Conservation (phyloP, 768 basidiomycete genomes). For the Tylopilus balloui region DNA sequence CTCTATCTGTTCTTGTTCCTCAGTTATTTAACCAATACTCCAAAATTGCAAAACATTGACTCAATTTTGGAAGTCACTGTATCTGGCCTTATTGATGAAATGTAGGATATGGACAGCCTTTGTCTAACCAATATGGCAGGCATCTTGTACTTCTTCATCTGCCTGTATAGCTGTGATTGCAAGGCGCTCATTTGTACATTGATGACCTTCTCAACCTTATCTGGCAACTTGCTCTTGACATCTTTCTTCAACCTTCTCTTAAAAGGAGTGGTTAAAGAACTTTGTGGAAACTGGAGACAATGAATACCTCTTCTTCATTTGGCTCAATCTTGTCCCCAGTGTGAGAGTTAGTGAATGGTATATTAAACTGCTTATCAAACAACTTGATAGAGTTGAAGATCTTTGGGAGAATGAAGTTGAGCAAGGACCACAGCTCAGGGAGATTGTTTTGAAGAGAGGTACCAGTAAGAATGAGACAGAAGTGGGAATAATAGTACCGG, state of each 20-base stretch:
- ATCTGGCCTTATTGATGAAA: no score
- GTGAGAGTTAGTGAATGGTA: conserved; percentile 97
- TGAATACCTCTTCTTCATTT: conserved; percentile 98
- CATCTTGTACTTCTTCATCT: conserved; percentile 99
- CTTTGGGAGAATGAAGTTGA: conserved; percentile 92
- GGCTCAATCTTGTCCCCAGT: conserved; percentile 97
- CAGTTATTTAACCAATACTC: no score
- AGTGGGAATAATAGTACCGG: conserved; percentile 88
- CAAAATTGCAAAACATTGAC: no score
- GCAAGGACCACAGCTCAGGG: conserved; percentile 90
- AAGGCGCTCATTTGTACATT: conserved; percentile 92
- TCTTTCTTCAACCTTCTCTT: conserved; percentile 91
- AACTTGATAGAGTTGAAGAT: conserved; percentile 99
- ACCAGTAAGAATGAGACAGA: conserved; percentile 91
- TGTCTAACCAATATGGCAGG: no score
- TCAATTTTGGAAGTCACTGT: no score
- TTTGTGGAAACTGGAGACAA: conserved; percentile 94
- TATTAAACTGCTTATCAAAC: conserved; percentile 99
- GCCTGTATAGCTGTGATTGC: conserved; percentile 90
- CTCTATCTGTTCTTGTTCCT: no score
- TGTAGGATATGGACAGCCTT: no score
- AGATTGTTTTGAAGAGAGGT: conserved; percentile 97
- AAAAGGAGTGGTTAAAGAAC: conserved; percentile 93
- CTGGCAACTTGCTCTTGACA: conserved; percentile 91
- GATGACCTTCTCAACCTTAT: conserved; percentile 97